Conservation (phyloP, 306 rosid species). For the Lathyrus oleraceus region DNA sequence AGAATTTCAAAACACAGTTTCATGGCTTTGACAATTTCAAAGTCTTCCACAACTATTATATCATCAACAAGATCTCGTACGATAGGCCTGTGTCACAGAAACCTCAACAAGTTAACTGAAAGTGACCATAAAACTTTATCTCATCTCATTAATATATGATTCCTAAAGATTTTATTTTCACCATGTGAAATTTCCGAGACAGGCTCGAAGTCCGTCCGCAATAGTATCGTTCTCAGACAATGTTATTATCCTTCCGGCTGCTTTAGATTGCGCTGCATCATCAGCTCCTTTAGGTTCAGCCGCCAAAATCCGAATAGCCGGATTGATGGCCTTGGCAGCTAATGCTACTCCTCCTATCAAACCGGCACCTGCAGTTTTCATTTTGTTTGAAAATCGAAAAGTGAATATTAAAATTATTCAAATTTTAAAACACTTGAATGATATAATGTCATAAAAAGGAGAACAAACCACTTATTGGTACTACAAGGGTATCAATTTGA, state of each 20-base stretch:
- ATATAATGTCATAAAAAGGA: slow-evolving; percentile 18
- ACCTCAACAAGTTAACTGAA: slow-evolving; percentile 14
- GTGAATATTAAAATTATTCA: too few species aligned
- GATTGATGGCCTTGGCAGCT: slow-evolving; percentile 91
- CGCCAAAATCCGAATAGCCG: slow-evolving; percentile 68
- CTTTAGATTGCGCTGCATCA: slow-evolving; percentile 90
- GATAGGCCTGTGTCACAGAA: slow-evolving; percentile 63
- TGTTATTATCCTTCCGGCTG: slow-evolving; percentile 72
- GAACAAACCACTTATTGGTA: slow-evolving; percentile 85
- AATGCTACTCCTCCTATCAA: slow-evolving; percentile 84
- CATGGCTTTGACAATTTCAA: slow-evolving; percentile 78
- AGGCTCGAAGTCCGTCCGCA: slow-evolving; percentile 90
- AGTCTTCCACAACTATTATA: slow-evolving; percentile 69
- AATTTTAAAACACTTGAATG: neutral
- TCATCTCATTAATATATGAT: slow-evolving; percentile 23
- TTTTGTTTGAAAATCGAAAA: too few species aligned
- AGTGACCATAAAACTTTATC: slow-evolving; percentile 1
- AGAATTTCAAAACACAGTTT: slow-evolving; percentile 74
- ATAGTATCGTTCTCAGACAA: slow-evolving; percentile 75
- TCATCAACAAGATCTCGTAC: slow-evolving; percentile 87
- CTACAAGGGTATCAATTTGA: slow-evolving; percentile 67
- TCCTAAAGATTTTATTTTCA: slow-evolving; percentile 32
- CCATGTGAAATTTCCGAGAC: slow-evolving; percentile 86
- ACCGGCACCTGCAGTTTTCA: neutral
- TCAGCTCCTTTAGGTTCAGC: slow-evolving; percentile 91